Conservation (phyloP, 306 rosid genomes). For the Adenanthera pavonina region DNA sequence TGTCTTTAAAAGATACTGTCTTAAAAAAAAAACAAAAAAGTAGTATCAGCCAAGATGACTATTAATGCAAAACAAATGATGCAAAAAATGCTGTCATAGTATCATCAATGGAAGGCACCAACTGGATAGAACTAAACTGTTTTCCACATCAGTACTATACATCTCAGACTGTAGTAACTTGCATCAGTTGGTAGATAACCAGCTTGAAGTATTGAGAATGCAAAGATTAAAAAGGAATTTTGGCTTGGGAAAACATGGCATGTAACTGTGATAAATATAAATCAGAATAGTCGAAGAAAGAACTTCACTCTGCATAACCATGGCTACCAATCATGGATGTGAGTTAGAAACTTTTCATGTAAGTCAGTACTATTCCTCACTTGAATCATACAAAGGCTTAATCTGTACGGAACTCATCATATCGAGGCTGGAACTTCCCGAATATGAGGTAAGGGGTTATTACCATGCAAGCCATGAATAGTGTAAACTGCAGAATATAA, state of each 20-base stretch:
- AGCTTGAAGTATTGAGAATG: constrained; percentile 33
- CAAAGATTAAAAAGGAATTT: constrained; percentile 45
- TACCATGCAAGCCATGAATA: constrained; percentile 96
- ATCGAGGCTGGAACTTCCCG: constrained; percentile 69
- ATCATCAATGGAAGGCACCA: constrained; percentile 25
- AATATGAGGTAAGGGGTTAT: constrained; percentile 76
- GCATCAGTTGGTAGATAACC: constrained; percentile 28
- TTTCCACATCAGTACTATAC: constrained; percentile 28
- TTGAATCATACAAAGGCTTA: constrained; percentile 47
- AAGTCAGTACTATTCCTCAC: constrained; percentile 59
- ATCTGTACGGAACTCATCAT: constrained; percentile 80
- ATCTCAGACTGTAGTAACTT: constrained; percentile 42
- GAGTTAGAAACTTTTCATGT: constrained; percentile 61
- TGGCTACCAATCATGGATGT: constrained; percentile 41
- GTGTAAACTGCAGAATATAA: constrained; percentile 79
- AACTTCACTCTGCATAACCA: constrained; percentile 49
- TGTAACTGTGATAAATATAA: constrained; percentile 33
- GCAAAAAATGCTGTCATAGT: constrained; percentile 20
- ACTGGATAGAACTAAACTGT: constrained; percentile 37
- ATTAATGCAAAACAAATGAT: constrained; percentile 26
- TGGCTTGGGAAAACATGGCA: constrained; percentile 45
- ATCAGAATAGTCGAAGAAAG: constrained; percentile 44
- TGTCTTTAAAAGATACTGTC: not conserved
- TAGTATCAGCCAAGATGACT: not conserved
- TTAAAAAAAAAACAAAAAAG: not conserved